Evolutionary conservation across 23 red algal genomes (phyloP), one percentile per base, ranked within the genome.

Genomic region (Gracilaria gracilis): DNA sequence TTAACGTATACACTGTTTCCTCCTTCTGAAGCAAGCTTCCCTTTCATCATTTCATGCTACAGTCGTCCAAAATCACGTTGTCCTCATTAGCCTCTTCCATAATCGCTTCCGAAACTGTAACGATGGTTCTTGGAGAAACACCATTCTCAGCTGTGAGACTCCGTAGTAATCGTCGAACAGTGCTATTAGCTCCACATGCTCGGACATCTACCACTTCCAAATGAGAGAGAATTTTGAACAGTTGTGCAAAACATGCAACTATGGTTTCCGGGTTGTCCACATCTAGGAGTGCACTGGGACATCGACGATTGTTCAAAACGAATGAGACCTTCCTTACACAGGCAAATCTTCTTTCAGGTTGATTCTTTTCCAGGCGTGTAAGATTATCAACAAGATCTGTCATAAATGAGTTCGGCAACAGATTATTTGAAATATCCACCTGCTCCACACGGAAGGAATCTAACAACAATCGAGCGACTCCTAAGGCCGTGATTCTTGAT

Each of bases 301-400:
- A 38, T 6, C 73, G 48, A 32, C 86, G 71, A 71, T 90, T 90
- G 48, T 90, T 90, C 71, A 90, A 67, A 59, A 48, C 37, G n/a
- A 90, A 66, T 16, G 70, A 57, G 29, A 90, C 25, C 19, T 48
- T 76, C 21, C 44, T 67, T 36, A 87, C 66, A 12, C 57, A 36
- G 48, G 49, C 75, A 33, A 29, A 13, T 13, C 11, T 67, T 21
- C 29, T 47, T 21, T 75, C 17, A 28, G 61, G 29, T 47, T 40
- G 69, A n/a, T 40, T 46, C 35, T 40, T 75, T 46, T 23, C 15
- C 39, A 75, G 12, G 7, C 33, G 2, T 25, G 9, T 21, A 25
- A 75, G 44, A 47, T 23, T 75, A 4, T 75, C 35, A 24, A 75
- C 20, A 75, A 87, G 69, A 74, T 72, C 65, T 12, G 19, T 12